Percentiles rank a stretch among this genome's conserved stretches.
Evolutionary conservation across 805 yeast genomes (phyloP).

Genomic region (Ogataea polymorpha): DNA sequence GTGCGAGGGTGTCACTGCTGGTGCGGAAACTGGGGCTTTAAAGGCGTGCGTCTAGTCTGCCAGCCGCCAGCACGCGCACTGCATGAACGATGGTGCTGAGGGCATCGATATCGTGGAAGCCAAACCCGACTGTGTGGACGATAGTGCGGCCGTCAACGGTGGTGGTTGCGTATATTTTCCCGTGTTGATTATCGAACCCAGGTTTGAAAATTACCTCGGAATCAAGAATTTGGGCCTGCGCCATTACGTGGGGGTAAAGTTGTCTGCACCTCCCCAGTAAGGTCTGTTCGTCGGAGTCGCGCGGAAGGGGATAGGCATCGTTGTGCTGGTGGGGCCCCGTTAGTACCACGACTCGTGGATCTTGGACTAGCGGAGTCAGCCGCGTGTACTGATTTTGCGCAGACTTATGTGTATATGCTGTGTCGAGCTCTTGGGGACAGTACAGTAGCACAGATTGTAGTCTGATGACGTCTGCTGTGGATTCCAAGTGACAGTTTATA

Average conservation of each 20-base stretch:
- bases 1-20: constrained; percentile 14
- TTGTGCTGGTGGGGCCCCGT: constrained; percentile 24
- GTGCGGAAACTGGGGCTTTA: background rate
- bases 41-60: constrained; percentile 3
- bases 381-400: constrained; percentile 18
- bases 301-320: constrained; percentile 15
- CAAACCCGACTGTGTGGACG: constrained; percentile 16
- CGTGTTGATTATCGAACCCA: constrained; percentile 11
- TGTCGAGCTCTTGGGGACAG: constrained; percentile 4
- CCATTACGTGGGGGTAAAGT: constrained; percentile 17
- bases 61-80: constrained; percentile 7
- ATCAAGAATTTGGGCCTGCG: constrained; percentile 5
- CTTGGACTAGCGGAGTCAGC: constrained; percentile 14
- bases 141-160: constrained; percentile 2
- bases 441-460: constrained; percentile 14
- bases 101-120: constrained; percentile 16
- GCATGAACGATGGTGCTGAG: constrained; percentile 15
- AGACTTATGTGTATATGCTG: constrained; percentile 16
- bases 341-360: constrained; percentile 9
- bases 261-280: constrained; percentile 13
- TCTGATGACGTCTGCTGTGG: constrained; percentile 8
- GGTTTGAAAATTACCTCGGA: constrained; percentile 14
- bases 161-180: constrained; percentile 10
- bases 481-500: constrained; percentile 13
- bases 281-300: constrained; percentile 24